Conservation (phyloP, 176 grass and related monocot genomes). For the Urochloa ruziziensis region DNA sequence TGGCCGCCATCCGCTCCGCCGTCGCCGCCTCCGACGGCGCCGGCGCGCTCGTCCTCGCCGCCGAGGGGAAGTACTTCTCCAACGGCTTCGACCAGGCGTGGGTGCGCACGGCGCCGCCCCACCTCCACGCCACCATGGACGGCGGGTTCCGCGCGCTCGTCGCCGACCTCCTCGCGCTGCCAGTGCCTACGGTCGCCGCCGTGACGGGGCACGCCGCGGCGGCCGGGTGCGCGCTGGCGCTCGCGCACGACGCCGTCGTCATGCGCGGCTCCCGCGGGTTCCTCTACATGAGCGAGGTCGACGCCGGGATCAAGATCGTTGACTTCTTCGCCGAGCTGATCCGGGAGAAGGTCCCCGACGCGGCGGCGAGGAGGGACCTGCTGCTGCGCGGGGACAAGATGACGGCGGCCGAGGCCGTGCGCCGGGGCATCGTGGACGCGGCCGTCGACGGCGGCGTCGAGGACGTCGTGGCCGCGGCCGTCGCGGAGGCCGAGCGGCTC, state of each 20-base stretch:
- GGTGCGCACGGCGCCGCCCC: conserved; percentile 20
- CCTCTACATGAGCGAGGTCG: conserved; percentile 90
- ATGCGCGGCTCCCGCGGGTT: conserved; percentile 69
- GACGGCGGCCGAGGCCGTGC: conserved; percentile 43
- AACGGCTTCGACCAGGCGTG: conserved; percentile 64
- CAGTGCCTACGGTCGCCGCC: conserved; percentile 60
- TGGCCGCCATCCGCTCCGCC: conserved; percentile 36
- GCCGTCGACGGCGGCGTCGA: conserved; percentile 36
- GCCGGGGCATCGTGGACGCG: conserved; percentile 55
- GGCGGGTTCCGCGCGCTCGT: conserved; percentile 22
- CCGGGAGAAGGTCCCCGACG: conserved; percentile 73
- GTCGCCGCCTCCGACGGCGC: conserved; percentile 4
- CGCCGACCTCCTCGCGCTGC: conserved; percentile 56
- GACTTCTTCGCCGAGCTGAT: conserved; percentile 55
- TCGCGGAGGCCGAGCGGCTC: conserved; percentile 39
- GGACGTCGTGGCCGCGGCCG: conserved; percentile 35
- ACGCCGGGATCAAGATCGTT: conserved; percentile 57
- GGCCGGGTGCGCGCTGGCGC: conserved; percentile 41
- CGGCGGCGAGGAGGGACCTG: conserved; percentile 46
- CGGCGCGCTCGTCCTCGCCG: conserved; percentile 44
- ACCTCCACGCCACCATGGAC: conserved; percentile 24
- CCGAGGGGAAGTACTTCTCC: conserved; percentile 61
- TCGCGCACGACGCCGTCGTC: conserved; percentile 60
- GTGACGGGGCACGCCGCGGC: conserved; percentile 54
- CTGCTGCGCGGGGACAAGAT: conserved; percentile 43